Evolutionary conservation across 2,329 filamentous ascomycete species (phyloP).

Genomic region (Fusarium nygamai): DNA sequence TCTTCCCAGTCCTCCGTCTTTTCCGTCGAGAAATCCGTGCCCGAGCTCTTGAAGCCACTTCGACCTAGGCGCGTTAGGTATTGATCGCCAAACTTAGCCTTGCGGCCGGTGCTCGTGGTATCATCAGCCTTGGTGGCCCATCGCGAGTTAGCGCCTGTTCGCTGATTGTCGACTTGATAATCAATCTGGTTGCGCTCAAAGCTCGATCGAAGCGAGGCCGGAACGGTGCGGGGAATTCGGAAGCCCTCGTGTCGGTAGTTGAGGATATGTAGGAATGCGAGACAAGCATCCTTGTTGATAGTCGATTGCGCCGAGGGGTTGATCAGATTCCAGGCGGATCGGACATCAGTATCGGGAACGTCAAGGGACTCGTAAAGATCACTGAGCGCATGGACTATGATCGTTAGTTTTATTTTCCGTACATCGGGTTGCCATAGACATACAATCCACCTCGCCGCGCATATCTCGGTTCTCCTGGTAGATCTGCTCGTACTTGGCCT

Average conservation of each 20-base stretch:
- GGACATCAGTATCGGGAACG: constrained; percentile 80
- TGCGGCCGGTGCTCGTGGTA: constrained; percentile 83
- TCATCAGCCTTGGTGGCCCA: constrained; percentile 86
- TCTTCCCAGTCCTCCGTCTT: constrained; percentile 98
- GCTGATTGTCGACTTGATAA: constrained; percentile 86
- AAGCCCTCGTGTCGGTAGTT: constrained; percentile 96
- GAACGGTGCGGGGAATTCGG: constrained; percentile 90
- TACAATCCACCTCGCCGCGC: constrained; percentile 84
- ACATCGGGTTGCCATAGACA: constrained; percentile 45
- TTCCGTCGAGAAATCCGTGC: constrained; percentile 88
- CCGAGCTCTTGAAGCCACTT: constrained; percentile 80
- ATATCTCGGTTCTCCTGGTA: constrained; percentile 91
- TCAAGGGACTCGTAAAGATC: constrained; percentile 86
- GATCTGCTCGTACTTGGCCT: constrained; percentile 95
- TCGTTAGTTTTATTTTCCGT: constrained; percentile 13
- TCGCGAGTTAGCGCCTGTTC: constrained; percentile 70
- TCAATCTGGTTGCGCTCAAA: constrained; percentile 98
- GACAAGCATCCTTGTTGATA: constrained; percentile 93
- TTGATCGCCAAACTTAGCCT: constrained; percentile 97
- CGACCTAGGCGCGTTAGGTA: constrained; percentile 93
- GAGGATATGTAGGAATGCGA: constrained; percentile 96
- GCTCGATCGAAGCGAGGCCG: constrained; percentile 86
- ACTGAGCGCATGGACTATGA: constrained; percentile 76
- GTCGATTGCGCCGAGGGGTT: constrained; percentile 85
- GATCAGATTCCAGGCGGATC: constrained; percentile 95